Conservation (phyloP, 2,329 filamentous ascomycete genomes). For the Colletotrichum agaves region DNA sequence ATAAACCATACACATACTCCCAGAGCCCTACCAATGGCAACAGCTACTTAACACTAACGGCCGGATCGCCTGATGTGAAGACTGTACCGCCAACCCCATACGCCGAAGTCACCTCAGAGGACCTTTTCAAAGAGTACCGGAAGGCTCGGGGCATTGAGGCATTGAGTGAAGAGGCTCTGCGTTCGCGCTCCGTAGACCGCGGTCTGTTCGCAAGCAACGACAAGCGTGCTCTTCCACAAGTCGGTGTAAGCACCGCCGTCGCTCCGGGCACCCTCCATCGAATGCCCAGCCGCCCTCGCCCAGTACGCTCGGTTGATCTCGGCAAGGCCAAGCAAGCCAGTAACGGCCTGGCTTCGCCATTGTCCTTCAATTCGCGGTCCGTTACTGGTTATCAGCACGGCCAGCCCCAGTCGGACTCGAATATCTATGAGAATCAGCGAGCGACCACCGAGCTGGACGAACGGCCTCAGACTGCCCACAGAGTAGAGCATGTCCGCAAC, state of each 20-base stretch:
- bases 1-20: conserved; percentile 50
- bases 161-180: conserved; percentile 57
- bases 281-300: conserved; percentile 49
- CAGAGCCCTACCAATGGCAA: conserved; percentile 57
- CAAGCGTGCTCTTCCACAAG: conserved; percentile 71
- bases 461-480: conserved; percentile 60
- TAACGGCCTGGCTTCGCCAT: conserved; percentile 48
- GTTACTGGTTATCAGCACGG: conserved; percentile 55
- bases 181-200: conserved; percentile 73
- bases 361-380: conserved; percentile 52
- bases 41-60: conserved; percentile 56
- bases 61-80: conserved; percentile 40
- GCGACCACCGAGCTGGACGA: conserved; percentile 51
- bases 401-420: conserved; percentile 58
- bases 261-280: conserved; percentile 69
- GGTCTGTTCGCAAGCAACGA: conserved; percentile 68
- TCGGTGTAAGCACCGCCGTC: conserved; percentile 70
- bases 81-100: conserved; percentile 50
- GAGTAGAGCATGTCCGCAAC: conserved; percentile 47
- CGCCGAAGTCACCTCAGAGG: conserved; percentile 48
- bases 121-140: conserved; percentile 56
- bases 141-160: conserved; percentile 54
- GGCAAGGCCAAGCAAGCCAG: conserved; percentile 44
- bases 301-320: conserved; percentile 58
- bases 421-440: conserved; percentile 52